Evolutionary conservation across 2,329 filamentous ascomycete species (phyloP).

Genomic region (Didymella glomerata): DNA sequence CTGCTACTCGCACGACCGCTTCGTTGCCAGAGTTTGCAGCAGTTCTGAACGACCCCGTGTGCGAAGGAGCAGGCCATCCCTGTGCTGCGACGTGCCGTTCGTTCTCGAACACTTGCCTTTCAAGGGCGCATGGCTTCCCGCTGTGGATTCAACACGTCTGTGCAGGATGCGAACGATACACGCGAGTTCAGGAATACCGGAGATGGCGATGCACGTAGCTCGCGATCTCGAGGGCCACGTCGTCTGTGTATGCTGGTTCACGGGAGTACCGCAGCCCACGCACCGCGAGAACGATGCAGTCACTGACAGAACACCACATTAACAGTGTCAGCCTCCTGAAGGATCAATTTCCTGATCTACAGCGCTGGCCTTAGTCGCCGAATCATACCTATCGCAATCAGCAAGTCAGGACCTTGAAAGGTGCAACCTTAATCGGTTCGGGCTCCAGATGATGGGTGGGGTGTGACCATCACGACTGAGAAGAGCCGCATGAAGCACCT

Average conservation of each 20-base stretch:
- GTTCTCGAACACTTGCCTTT: not conserved
- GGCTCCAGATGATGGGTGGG: not conserved
- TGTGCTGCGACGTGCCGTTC: not conserved
- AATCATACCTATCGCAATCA: not conserved
- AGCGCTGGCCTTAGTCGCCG: not conserved
- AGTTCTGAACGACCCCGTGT: too few species aligned
- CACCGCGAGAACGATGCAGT: not conserved
- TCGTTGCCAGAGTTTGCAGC: not conserved
- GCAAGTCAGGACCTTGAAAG: not conserved
- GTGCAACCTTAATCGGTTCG: not conserved
- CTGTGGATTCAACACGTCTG: not conserved
- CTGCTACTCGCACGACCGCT: not conserved
- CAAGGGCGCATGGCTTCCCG: slow-evolving; percentile 4
- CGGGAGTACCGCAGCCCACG: not conserved
- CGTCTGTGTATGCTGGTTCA: not conserved
- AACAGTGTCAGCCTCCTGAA: not conserved
- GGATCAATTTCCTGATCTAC: too few species aligned
- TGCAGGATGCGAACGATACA: not conserved
- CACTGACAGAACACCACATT: not conserved
- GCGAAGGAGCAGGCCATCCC: not conserved
- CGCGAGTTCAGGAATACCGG: not conserved
- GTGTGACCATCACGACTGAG: slow-evolving; percentile 2
- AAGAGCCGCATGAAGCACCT: slow-evolving; percentile 11
- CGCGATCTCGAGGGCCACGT: not conserved
- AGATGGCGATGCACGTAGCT: not conserved